Percentiles rank a stretch among this genome's conserved stretches.
Conservation (phyloP, 805 yeast genomes). For the Yarrowia porcina region DNA sequence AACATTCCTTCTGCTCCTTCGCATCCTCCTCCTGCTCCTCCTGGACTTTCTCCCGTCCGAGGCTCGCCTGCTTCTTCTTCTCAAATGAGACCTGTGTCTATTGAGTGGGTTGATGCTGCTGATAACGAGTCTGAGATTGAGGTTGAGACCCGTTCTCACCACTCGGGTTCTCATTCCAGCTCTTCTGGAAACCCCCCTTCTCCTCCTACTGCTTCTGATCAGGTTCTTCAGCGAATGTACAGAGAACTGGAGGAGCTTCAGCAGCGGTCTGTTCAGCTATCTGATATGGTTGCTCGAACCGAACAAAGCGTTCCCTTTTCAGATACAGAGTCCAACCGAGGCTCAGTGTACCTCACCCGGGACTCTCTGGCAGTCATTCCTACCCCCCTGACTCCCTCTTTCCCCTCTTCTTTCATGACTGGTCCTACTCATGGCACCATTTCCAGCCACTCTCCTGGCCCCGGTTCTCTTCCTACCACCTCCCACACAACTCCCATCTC, state of each 20-base stretch:
- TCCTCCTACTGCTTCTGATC: constrained; percentile 25
- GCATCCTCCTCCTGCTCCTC: constrained; percentile 16
- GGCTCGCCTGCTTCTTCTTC: neutral
- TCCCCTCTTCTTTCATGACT: constrained; percentile 13
- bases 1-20: neutral
- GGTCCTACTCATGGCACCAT: constrained; percentile 4
- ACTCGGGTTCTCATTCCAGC: neutral
- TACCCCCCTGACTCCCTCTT: constrained; percentile 4
- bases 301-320: neutral
- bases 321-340: constrained; percentile 1
- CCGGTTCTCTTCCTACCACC: constrained; percentile 10
- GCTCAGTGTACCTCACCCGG: neutral
- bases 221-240: constrained; percentile 32
- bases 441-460: neutral
- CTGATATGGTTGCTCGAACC: constrained; percentile 27
- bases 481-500: constrained; percentile 7
- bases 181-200: constrained; percentile 3
- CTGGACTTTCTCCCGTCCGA: neutral
- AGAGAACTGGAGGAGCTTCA: constrained; percentile 32
- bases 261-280: constrained; percentile 29
- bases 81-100: neutral
- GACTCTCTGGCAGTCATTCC: constrained; percentile 8
- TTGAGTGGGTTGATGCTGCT: neutral
- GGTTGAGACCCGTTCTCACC: neutral
- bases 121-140: neutral